Percentiles rank a stretch among this genome's conserved stretches.
Evolutionary conservation across 768 basidiomycete genomes (phyloP).

Genomic region (Tubosaeta sp.): DNA sequence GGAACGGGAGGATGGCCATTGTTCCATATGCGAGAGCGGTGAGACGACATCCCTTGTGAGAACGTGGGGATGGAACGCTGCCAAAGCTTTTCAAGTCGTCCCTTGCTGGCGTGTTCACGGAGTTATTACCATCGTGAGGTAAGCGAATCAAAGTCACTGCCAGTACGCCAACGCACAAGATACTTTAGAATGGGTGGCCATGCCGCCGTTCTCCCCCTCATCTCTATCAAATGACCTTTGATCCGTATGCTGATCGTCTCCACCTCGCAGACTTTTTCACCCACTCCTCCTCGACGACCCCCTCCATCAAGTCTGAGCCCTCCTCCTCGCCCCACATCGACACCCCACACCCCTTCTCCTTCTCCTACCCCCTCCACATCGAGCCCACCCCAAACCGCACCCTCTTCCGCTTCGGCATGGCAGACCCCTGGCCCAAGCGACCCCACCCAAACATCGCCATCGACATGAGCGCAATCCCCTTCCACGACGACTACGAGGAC

Average conservation of each 20-base stretch:
- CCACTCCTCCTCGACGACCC: slow-evolving; percentile 7
- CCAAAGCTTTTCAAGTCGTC: neutral
- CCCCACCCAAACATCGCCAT: slow-evolving; percentile 15
- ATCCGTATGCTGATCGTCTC: slow-evolving; percentile 18
- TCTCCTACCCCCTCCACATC: slow-evolving; percentile 15
- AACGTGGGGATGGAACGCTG: neutral
- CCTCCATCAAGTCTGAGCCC: slow-evolving; percentile 29
- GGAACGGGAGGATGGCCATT: neutral
- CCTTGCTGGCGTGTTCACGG: neutral
- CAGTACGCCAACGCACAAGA: too few relatives aligned
- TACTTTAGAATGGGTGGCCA: neutral
- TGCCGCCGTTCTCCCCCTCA: neutral
- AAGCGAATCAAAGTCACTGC: neutral
- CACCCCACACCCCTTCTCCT: slow-evolving; percentile 20
- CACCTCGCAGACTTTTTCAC: slow-evolving; percentile 11
- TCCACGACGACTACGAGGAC: slow-evolving; percentile 64
- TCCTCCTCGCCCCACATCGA: slow-evolving; percentile 21
- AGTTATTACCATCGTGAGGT: neutral
- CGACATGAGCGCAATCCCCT: slow-evolving; percentile 36
- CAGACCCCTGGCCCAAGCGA: slow-evolving; percentile 26
- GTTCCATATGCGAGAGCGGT: neutral
- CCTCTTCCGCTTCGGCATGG: slow-evolving; percentile 28
- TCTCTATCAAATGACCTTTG: slow-evolving; percentile 20
- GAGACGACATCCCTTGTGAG: neutral
- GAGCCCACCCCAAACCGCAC: neutral